phyloP scores from a whole-genome alignment of 1,284 basidiomycete genomes.

The Sphaerobolus stellatus region DNA sequence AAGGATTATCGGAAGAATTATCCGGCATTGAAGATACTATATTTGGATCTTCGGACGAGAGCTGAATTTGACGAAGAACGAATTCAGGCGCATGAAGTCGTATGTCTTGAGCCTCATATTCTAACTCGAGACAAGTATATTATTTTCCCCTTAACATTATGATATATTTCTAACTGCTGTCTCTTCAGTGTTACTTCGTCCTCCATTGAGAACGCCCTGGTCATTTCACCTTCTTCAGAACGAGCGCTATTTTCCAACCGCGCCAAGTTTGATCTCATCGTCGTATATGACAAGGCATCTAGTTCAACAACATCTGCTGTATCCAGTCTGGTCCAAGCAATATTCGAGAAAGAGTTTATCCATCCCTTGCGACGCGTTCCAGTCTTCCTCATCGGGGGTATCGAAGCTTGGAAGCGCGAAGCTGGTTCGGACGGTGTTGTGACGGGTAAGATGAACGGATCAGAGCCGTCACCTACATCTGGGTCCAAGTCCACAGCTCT shows the following conservation, averaged over 20 bases:
- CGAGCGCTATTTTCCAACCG: slow-evolving; percentile 74
- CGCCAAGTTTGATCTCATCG: slow-evolving; percentile 88
- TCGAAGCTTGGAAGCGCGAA: slow-evolving; percentile 78
- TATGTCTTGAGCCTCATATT: slow-evolving; percentile 85
- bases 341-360: slow-evolving; percentile 71
- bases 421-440: slow-evolving; percentile 53
- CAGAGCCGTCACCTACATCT: background rate
- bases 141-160: background rate
- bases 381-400: slow-evolving; percentile 82
- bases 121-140: slow-evolving; percentile 63
- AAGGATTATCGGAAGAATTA: slow-evolving; percentile 60
- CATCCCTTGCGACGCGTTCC: slow-evolving; percentile 79
- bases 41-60: slow-evolving; percentile 82
- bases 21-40: slow-evolving; percentile 62
- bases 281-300: slow-evolving; percentile 80
- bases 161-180: slow-evolving; percentile 4
- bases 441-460: slow-evolving; percentile 25
- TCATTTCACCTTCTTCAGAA: slow-evolving; percentile 71
- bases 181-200: slow-evolving; percentile 58
- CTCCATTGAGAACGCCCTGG: slow-evolving; percentile 75
- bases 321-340: slow-evolving; percentile 61
- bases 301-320: slow-evolving; percentile 48
- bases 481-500: background rate
- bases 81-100: slow-evolving; percentile 67
- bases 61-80: slow-evolving; percentile 75